Base-by-base conservation (phyloP, 2,329 filamentous ascomycete species). In the Fusarium napiforme region DNA sequence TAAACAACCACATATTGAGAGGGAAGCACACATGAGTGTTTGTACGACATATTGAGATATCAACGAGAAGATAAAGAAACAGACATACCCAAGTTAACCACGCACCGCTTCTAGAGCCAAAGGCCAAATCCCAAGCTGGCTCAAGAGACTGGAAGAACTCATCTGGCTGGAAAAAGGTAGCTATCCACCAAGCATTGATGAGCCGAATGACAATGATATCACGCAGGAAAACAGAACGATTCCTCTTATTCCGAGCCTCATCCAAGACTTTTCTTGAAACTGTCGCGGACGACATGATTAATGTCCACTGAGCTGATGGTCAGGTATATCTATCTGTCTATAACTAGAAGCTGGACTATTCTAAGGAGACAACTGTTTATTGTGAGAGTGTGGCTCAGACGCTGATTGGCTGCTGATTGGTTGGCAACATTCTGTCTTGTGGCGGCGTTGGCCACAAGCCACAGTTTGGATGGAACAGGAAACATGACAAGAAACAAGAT, bases 151-250 rank as follows among this genome's bases (percentile, higher is more conserved):
- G 96, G 79, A 96, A 99, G 85, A 94, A 98, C 83, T 99, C 96
- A 85, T 99, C 96, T 34, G 96, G 96, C 82, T 99, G 96, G 84
- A 99, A 99, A 82, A 98, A 99, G 26, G 96, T 98, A 74, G 89
- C 87, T 64, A 97, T 86, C 71, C 87, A 90, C 76, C 96, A 86
- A 37, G 94, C 91, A 84, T 97, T 97, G 80, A 93, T 81, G 73
- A 96, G 87, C 61, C 96, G 93, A 72, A 97, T 88, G 45, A 89
- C 86, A 74, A 98, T 77, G 60, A 90, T 82, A 67, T 78, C 69
- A 53, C 74, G 77, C 9, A 82, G 69, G 60, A 83, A 81, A 45
- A 77, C 65, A 34, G 79, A 74, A 23, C 72, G 74, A 23, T 79
- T 73, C 62, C 73, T 63, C 45, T 63, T 53, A 66, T 75, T 75